Conservation (phyloP, 495 filamentous ascomycete species). For the Podospora pseudocomata region DNA sequence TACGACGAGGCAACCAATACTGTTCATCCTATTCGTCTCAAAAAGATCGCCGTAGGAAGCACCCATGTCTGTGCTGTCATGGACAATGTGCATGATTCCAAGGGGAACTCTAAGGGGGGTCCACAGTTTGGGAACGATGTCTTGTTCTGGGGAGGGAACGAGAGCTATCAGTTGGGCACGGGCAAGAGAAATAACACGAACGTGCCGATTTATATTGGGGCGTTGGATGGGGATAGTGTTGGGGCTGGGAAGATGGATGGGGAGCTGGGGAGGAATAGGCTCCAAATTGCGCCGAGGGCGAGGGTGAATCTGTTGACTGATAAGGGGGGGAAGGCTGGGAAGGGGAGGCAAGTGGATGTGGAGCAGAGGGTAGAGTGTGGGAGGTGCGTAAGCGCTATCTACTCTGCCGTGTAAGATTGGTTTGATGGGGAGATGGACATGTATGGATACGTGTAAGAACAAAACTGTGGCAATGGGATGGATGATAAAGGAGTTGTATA, state of each 20-base stretch:
- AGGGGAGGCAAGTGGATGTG: conserved; percentile 62
- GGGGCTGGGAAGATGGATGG: conserved; percentile 36
- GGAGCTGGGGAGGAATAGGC: conserved; percentile 57
- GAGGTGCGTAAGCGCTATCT: conserved; percentile 69
- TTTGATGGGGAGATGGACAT: neutral
- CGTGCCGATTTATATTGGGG: conserved; percentile 72
- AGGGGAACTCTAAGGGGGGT: conserved; percentile 52
- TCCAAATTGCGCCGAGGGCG: conserved; percentile 80
- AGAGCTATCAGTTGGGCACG: conserved; percentile 87
- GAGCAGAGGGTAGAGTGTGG: conserved; percentile 92
- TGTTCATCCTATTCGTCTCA: conserved; percentile 72
- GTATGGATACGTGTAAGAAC: neutral
- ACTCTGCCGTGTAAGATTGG: conserved; percentile 43
- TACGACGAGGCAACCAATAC: conserved; percentile 69
- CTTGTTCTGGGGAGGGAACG: conserved; percentile 92
- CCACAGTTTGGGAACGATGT: conserved; percentile 82
- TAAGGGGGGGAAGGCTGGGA: conserved; percentile 57
- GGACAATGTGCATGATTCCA: conserved; percentile 65
- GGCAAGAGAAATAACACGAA: conserved; percentile 78
- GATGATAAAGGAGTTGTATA: neutral
- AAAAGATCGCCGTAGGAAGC: conserved; percentile 65
- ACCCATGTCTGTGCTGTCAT: conserved; percentile 78
- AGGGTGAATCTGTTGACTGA: conserved; percentile 41
- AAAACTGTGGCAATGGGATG: neutral
- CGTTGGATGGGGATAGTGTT: conserved; percentile 52